Conservation (phyloP, 2,329 filamentous ascomycete species). For the Exophiala lecanii-corni region DNA sequence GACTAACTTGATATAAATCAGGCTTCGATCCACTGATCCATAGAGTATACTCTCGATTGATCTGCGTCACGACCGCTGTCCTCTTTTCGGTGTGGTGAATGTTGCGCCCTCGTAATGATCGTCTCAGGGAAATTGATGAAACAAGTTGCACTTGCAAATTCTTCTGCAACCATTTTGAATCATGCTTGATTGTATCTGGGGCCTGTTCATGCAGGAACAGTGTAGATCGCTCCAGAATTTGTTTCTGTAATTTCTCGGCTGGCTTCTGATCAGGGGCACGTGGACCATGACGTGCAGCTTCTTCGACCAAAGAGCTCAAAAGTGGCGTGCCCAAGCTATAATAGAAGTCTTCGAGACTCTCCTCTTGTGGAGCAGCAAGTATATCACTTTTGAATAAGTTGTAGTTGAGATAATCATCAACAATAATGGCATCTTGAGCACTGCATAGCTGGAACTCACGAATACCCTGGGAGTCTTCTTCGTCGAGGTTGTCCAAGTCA, state of each 20-base stretch:
- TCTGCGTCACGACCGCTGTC: slow-evolving; percentile 63
- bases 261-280: slow-evolving; percentile 61
- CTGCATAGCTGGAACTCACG: slow-evolving; percentile 74
- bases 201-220: slow-evolving; percentile 85
- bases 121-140: slow-evolving; percentile 69
- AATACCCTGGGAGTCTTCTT: slow-evolving; percentile 61
- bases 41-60: slow-evolving; percentile 59
- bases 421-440: slow-evolving; percentile 67
- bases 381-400: slow-evolving; percentile 80
- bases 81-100: slow-evolving; percentile 69
- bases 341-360: slow-evolving; percentile 80
- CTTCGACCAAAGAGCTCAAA: slow-evolving; percentile 72
- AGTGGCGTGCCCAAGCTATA: slow-evolving; percentile 69
- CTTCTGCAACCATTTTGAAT: slow-evolving; percentile 85
- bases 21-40: slow-evolving; percentile 68
- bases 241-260: slow-evolving; percentile 67
- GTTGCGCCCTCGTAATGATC: slow-evolving; percentile 66
- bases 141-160: slow-evolving; percentile 75
- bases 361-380: slow-evolving; percentile 85
- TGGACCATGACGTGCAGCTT: slow-evolving; percentile 68
- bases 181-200: slow-evolving; percentile 74
- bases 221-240: slow-evolving; percentile 81
- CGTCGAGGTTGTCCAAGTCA: slow-evolving; percentile 44
- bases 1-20: slow-evolving; percentile 89
- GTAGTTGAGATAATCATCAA: slow-evolving; percentile 87